Percentiles rank a stretch among this genome's conserved stretches.
Conservation (phyloP, 345 rosid species). For the Moricandia arvensis region DNA sequence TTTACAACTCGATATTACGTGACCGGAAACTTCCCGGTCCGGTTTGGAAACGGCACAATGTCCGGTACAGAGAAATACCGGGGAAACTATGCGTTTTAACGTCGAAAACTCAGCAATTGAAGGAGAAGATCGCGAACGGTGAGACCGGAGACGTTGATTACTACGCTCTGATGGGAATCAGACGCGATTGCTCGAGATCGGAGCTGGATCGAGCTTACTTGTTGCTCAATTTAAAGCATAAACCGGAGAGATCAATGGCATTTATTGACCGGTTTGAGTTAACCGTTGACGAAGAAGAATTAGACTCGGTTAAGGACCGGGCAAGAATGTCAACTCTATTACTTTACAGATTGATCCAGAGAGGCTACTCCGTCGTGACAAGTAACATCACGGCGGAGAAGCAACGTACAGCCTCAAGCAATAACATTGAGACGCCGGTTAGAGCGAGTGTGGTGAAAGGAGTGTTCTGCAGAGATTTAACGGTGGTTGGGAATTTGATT, state of each 20-base stretch:
- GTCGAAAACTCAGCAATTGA: constrained; percentile 60
- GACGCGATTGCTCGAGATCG: constrained; percentile 88
- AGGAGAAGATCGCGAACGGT: constrained; percentile 73
- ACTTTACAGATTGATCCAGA: constrained; percentile 84
- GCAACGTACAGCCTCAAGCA: constrained; percentile 43
- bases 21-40: constrained; percentile 99
- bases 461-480: constrained; percentile 85
- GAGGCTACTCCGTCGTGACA: constrained; percentile 70
- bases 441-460: constrained; percentile 62
- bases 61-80: constrained; percentile 85
- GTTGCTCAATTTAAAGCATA: constrained; percentile 74
- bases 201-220: constrained; percentile 92
- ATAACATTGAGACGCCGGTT: constrained; percentile 6
- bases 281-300: constrained; percentile 67
- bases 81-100: constrained; percentile 76
- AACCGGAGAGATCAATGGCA: constrained; percentile 77
- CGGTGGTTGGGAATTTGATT: constrained; percentile 72
- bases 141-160: constrained; percentile 86
- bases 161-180: constrained; percentile 72
- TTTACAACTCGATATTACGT: constrained; percentile 82
- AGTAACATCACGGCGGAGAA: constrained; percentile 56
- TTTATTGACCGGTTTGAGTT: constrained; percentile 86
- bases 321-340: constrained; percentile 76
- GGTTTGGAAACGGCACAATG: constrained; percentile 90
- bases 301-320: constrained; percentile 74